Evolutionary conservation across 2,329 filamentous ascomycete genomes (phyloP).

Genomic region (Sporothrix brunneoviolacea): DNA sequence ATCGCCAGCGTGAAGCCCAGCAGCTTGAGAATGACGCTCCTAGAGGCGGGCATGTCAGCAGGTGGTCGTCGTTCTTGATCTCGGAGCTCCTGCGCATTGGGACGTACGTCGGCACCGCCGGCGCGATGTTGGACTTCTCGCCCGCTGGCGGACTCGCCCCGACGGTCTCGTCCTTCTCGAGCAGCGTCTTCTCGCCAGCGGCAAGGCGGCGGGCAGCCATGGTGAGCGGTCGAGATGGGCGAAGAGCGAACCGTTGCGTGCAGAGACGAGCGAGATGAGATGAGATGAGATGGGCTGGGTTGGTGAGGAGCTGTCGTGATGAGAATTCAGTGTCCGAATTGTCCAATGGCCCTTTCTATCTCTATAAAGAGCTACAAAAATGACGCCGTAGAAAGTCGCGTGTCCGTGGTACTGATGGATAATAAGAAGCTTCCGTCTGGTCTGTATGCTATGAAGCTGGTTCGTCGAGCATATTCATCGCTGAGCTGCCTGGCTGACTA

Average conservation of each 20-base stretch:
- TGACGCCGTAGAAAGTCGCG: too few relatives aligned
- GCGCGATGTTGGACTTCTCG: conserved; percentile 65
- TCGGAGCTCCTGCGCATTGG: too few relatives aligned
- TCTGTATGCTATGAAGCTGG: neutral
- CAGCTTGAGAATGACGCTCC: conserved; percentile 83
- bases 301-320: neutral
- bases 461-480: neutral
- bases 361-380: too few relatives aligned
- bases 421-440: too few relatives aligned
- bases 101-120: conserved; percentile 64
- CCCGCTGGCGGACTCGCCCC: conserved; percentile 33
- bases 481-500: conserved; percentile 1
- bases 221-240: neutral
- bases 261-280: neutral
- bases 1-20: conserved; percentile 87
- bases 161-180: conserved; percentile 50
- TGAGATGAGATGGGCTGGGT: neutral
- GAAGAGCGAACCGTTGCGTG: too few relatives aligned
- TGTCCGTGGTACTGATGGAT: too few relatives aligned
- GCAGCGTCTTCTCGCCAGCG: conserved; percentile 57
- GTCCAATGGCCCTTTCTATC: too few relatives aligned
- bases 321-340: too few relatives aligned
- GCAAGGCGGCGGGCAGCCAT: conserved; percentile 68
- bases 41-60: too few relatives aligned
- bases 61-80: neutral